Base-by-base conservation (phyloP, 352 stramenopile genomes). In the Phytophthora cryptogea region DNA sequence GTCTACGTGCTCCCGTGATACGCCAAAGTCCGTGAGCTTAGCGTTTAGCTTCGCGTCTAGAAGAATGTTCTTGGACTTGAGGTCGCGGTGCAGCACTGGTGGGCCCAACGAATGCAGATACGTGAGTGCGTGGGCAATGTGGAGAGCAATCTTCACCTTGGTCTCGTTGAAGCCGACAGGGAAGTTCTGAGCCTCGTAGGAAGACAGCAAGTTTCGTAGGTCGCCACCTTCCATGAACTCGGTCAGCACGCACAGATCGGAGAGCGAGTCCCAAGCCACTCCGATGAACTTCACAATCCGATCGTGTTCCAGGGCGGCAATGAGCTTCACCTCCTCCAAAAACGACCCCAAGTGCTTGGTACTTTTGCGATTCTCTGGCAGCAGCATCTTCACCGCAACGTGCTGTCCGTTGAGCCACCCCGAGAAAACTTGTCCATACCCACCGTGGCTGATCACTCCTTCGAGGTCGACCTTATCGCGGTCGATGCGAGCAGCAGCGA, bases 21-120 rank as follows among this genome's bases (percentile, higher is more conserved):
- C 49, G 5, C 74, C 74, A 73, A 88, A 88, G 66, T 86, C 78
- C 10, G 75, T 82, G 26, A 87, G 46, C 35, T 72, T 77, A 7
- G 74, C 74, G 17, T 79, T 61, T 3, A 77, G 41, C 10, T 64
- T 66, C 20, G 23, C 28, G 16, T 57, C 73, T 5, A 89, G 52
- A 30, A 89, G 64, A 51, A 88, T 78, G 33, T 79, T 78, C 35
- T 54, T 53, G 1, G 70, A 78, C 32, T 76, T 79, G 39, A 78
- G 56, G 43, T 83, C 66, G 20, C 73, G 70, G 50, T 83, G 73
- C 2, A 83, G 48, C 5, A 76, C 47, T 0, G 59, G 39, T 5
- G 26, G 40, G 16, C 67, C 48, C 2, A 82, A 47, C 0, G 52
- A 64, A 49, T 80, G 72, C 30, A 80, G 51, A 37, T 74, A 80